Evolutionary conservation across 148 eudicot species (phyloP), one percentile per base, ranked within the genome.

Genomic region (Linanthus parryae): DNA sequence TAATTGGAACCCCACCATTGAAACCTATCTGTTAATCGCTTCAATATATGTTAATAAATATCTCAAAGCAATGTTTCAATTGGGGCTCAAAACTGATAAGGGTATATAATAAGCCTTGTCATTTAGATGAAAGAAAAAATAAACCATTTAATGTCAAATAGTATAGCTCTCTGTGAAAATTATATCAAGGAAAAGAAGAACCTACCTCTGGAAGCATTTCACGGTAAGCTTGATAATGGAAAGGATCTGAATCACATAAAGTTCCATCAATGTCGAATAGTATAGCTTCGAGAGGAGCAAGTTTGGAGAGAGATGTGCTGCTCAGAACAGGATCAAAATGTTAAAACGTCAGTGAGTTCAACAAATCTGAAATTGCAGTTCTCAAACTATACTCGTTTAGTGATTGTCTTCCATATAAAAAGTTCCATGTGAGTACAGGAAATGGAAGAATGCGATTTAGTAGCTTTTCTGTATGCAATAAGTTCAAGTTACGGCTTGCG

Each of bases 1-100:
- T 71, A 22, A 91, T 77, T 29, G 94, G 89, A 45, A 76, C 87
- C 25, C 95, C 95, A 3, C 68, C 82, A 66, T 91, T 83, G 64
- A 73, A 91, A 20, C 95, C 94, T 66, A 91, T 83, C 97, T 91
- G 72, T 65, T 53, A 38, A 59, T 33, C 48, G 34, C 21, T 48
- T 44, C 37, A 51, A 20, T 6, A 38, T 45, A 21, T 16, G 45
- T 72, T 47, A 62, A 18, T 55, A 21, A 2, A 40, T 16, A 1
- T 41, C 10, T 41, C 22, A 16, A 16, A 7, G 45, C 45, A 20
- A 41, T 41, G 20, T 3, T 12, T 16, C 19, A 41, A 16, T 41
- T 14, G 45, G 3, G 42, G 20, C 45, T 1, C 7, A 8, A 16
- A 11, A n/a, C 17, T 16, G 45, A 7, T n/a, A 42, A 42, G 8